phyloP scores from a whole-genome alignment of 2,329 filamentous ascomycete genomes.

The Diplodia seriata region DNA sequence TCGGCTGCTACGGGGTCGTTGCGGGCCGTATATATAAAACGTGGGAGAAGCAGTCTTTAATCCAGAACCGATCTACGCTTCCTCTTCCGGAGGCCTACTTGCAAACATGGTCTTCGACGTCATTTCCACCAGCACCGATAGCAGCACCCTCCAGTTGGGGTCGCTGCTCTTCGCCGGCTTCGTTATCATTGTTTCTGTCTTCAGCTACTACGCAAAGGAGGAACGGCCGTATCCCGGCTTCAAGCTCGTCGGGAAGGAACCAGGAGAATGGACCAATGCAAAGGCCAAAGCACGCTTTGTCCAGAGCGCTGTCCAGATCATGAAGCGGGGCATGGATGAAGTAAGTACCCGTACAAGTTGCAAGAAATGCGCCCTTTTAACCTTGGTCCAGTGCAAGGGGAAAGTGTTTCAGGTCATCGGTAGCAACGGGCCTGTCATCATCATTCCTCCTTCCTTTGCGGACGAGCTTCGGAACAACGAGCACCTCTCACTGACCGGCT shows the following conservation, averaged over 20 bases:
- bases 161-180: not conserved
- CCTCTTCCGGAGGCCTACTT: not conserved
- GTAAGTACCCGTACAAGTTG: not conserved
- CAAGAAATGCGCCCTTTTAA: not conserved
- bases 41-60: not conserved
- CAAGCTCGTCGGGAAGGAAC: slow-evolving; percentile 4
- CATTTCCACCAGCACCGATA: not conserved
- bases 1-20: not conserved
- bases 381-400: not conserved
- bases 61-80: not conserved
- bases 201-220: not conserved
- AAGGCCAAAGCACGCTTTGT: slow-evolving; percentile 6
- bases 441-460: not conserved
- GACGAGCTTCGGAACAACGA: slow-evolving; percentile 16
- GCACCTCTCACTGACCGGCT: not conserved
- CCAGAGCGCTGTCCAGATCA: not conserved
- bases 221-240: slow-evolving; percentile 9
- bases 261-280: slow-evolving; percentile 1
- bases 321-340: slow-evolving; percentile 17
- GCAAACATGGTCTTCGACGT: not conserved
- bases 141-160: not conserved
- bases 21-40: not conserved
- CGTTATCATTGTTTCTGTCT: not conserved
- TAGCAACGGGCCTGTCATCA: not conserved
- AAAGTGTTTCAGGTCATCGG: slow-evolving; percentile 15